Evolutionary conservation across 345 rosid species (phyloP), one percentile per base, ranked within the genome.

Genomic region (Lepidium didymum): DNA sequence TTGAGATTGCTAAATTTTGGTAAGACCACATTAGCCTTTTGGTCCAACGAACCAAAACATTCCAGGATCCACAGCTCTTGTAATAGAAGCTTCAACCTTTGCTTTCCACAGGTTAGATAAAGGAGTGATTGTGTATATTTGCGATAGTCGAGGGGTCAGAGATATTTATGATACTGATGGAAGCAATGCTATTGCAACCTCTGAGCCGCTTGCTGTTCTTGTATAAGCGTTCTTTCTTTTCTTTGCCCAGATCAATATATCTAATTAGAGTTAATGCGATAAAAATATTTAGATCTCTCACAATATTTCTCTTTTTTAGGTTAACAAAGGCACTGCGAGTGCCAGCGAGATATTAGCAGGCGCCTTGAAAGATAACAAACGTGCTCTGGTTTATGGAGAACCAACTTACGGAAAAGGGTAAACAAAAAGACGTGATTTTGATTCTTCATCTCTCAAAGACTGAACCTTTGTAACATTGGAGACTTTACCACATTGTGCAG

Each of bases 331-430:
- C 16, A 91, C 96, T 0, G 99, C 99, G 0, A 94, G 99, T 68
- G 97, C 97, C n/a, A 94, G 99, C 18, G 95, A 94, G 78, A 89
- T 94, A 77, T 67, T 91, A 69, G 97, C 97, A 8, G 93, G 93
- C 15, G 99, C 97, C 29, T 72, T 94, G 84, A 94, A 94, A 72
- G 97, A 91, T 82, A 94, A 91, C 68, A 94, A 86, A 68, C 90
- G 95, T 0, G 99, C 96, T 23, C 78, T 89, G 7, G 74, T 94
- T 67, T 87, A 79, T 40, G 99, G 99, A 52, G 96, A 91, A 70
- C 87, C 95, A 1, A 94, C 97, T 54, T 94, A 77, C 49, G 97
- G 99, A 34, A 94, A 94, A 85, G 99, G 99, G 99, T 94, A 94
- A 64, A 15, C 25, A 8, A 3, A 52, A 35, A 4, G 23, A 23